Percentiles rank a stretch among this genome's conserved stretches.
Conservation (phyloP, 139 green algal genomes). For the Edaphochlamys debaryana region DNA sequence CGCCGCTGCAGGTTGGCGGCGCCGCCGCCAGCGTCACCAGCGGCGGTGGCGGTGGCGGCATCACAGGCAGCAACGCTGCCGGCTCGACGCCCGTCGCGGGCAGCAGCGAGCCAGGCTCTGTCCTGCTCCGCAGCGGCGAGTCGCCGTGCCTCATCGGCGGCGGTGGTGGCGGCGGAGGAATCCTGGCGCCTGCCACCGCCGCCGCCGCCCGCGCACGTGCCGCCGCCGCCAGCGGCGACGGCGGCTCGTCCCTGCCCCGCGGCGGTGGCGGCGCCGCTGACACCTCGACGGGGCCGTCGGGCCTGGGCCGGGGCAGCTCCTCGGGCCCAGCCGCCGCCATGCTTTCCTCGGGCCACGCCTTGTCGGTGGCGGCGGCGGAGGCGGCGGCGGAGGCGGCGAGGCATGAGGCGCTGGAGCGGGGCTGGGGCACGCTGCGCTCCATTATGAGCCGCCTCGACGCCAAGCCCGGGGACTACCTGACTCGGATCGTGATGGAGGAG, state of each 20-base stretch:
- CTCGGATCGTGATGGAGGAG: slow-evolving; percentile 32
- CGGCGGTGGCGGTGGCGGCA: too few species aligned
- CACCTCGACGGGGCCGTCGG: too few species aligned
- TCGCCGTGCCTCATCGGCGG: too few species aligned
- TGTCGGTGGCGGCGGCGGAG: background rate
- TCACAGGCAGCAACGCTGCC: too few species aligned
- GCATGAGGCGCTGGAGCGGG: slow-evolving; percentile 16
- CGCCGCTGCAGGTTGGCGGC: background rate
- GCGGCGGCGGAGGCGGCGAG: background rate
- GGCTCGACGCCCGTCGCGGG: too few species aligned
- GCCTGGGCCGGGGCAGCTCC: background rate
- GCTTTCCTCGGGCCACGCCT: background rate
- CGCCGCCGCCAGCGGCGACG: too few species aligned
- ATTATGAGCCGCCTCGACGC: slow-evolving; percentile 24
- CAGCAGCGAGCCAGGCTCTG: too few species aligned
- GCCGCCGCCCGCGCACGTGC: background rate
- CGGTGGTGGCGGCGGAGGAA: too few species aligned
- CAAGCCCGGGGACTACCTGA: slow-evolving; percentile 17
- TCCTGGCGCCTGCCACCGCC: background rate
- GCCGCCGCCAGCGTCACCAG: background rate
- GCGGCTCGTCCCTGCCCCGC: background rate
- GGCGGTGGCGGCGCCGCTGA: too few species aligned
- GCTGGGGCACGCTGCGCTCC: slow-evolving; percentile 19
- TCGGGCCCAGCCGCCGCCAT: background rate
- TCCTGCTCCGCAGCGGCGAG: too few species aligned